Conservation (phyloP, 1,284 basidiomycete species). For the Irpex sp. region DNA sequence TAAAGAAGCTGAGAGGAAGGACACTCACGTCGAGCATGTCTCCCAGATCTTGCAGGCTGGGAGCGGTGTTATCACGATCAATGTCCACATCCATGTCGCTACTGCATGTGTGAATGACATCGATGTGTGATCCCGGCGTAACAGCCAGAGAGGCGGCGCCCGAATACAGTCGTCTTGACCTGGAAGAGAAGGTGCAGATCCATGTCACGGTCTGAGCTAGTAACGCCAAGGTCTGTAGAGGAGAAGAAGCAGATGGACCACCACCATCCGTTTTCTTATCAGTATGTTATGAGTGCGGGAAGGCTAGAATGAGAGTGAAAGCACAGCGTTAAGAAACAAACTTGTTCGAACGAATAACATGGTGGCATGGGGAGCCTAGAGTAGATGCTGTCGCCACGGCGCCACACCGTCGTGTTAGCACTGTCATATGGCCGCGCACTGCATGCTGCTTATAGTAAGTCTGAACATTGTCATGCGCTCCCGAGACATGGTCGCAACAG, state of each 20-base stretch:
- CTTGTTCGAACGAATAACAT: conserved; percentile 8
- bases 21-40: conserved; percentile 39
- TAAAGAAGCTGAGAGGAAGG: neutral
- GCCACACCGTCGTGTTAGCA: neutral
- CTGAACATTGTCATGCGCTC: neutral
- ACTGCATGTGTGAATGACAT: neutral
- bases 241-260: neutral
- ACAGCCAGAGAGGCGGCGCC: neutral
- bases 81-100: neutral
- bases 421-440: neutral
- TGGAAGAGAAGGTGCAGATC: conserved; percentile 7
- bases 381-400: neutral
- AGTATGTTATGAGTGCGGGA: conserved; percentile 4
- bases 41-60: conserved; percentile 29
- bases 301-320: neutral
- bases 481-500: neutral
- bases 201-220: conserved; percentile 10
- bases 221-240: conserved; percentile 3
- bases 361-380: neutral
- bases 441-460: neutral
- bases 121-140: neutral
- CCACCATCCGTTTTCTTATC: neutral
- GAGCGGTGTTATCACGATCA: neutral
- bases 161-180: conserved; percentile 8
- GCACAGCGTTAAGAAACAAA: conserved; percentile 1